Evolutionary conservation across 495 filamentous ascomycete species (phyloP).

Genomic region (Aspergillus mulundensis): DNA sequence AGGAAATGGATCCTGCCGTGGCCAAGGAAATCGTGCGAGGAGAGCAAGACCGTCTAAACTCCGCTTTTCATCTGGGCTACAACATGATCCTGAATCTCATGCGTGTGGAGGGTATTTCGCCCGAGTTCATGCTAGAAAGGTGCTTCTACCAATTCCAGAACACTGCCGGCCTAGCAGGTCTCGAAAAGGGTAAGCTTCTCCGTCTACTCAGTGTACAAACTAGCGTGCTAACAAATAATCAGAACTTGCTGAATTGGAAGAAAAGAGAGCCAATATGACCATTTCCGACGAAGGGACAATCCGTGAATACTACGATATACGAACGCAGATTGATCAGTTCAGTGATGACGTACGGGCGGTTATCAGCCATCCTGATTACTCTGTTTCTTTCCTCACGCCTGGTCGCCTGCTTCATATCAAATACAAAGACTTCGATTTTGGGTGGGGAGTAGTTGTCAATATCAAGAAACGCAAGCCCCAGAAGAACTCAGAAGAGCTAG

Average conservation of each 20-base stretch:
- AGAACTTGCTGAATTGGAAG: constrained; percentile 71
- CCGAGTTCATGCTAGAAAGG: constrained; percentile 92
- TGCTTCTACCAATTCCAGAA: constrained; percentile 99
- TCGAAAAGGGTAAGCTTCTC: constrained; percentile 61
- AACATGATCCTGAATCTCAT: constrained; percentile 98
- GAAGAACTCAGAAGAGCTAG: constrained; percentile 59
- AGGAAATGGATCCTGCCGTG: constrained; percentile 90
- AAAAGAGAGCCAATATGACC: constrained; percentile 61
- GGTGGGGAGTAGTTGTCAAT: constrained; percentile 85
- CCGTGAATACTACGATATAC: constrained; percentile 84
- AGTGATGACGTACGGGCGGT: constrained; percentile 81
- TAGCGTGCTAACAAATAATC: constrained; percentile 21
- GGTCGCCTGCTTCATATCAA: constrained; percentile 83
- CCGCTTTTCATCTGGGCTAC: constrained; percentile 96
- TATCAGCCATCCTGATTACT: constrained; percentile 84
- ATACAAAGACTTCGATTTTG: constrained; percentile 74
- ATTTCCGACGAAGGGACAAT: constrained; percentile 84
- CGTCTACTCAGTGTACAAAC: neutral
- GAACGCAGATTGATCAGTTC: constrained; percentile 76
- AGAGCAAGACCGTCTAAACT: constrained; percentile 94
- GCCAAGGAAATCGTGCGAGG: constrained; percentile 94
- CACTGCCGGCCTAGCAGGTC: constrained; percentile 70
- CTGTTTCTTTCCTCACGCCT: constrained; percentile 70
- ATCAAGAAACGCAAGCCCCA: constrained; percentile 56
- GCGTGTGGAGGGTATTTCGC: constrained; percentile 92